A percentile compares a stretch with the other conserved stretches of the same genome.
Evolutionary conservation across 164 flowering plant species (phyloP).

Genomic region (Nymphaea colorata): DNA sequence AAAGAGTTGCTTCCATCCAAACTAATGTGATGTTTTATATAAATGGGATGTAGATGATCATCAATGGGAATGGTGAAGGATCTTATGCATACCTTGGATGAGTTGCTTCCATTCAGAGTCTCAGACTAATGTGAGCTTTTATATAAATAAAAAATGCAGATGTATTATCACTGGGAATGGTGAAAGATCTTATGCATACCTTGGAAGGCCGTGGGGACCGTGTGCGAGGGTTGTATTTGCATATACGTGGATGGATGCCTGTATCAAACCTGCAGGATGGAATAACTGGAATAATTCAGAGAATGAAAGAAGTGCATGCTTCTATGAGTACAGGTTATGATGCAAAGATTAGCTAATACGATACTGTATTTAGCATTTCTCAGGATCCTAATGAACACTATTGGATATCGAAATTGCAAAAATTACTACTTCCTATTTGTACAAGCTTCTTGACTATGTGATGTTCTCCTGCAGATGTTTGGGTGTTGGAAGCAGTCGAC

Average conservation of each 20-base stretch:
- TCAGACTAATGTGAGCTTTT: no score
- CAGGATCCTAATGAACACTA: neutral
- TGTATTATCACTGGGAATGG: slow-evolving; percentile 96
- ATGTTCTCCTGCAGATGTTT: slow-evolving; percentile 46
- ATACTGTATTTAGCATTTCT: neutral
- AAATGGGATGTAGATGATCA: slow-evolving; percentile 54
- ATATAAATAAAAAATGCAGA: slow-evolving; percentile 23
- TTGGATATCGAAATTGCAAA: neutral
- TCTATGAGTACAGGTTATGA: slow-evolving; percentile 86
- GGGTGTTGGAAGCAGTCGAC: slow-evolving; percentile 70
- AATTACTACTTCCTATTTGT: neutral
- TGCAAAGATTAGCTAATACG: neutral
- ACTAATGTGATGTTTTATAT: neutral
- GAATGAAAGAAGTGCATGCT: slow-evolving; percentile 92
- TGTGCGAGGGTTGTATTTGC: slow-evolving; percentile 90
- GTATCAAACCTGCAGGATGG: slow-evolving; percentile 75
- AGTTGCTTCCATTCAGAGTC: no score
- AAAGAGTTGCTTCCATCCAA: neutral
- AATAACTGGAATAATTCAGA: slow-evolving; percentile 85
- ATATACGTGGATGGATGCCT: slow-evolving; percentile 74
- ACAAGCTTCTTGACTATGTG: neutral
- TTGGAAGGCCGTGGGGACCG: slow-evolving; percentile 98
- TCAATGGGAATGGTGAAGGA: slow-evolving; percentile 77
- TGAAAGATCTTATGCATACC: slow-evolving; percentile 42
- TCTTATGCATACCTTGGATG: slow-evolving; percentile 58